These are phyloP conservation scores for Nannochloris sp. DNA, from an alignment of 139 green algal species.

Conservation along the genomic window DNA sequence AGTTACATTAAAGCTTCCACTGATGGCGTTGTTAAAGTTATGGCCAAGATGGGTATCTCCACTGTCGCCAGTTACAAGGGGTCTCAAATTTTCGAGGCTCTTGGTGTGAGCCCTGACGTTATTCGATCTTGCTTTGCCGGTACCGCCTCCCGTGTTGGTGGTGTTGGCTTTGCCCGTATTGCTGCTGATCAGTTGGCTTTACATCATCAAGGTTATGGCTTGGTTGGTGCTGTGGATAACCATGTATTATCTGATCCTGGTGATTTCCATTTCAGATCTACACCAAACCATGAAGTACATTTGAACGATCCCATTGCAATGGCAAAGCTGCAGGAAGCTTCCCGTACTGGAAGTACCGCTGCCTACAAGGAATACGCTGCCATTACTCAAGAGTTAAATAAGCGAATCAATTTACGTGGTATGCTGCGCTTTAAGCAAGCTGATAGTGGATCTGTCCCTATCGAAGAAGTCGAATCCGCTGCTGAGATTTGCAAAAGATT, in stretches of 20 bases:
- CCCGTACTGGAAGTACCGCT: conserved; percentile 24
- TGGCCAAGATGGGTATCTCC: conserved; percentile 96
- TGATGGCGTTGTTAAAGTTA: conserved; percentile 63
- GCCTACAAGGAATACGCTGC: conserved; percentile 53
- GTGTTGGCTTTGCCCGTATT: conserved; percentile 49
- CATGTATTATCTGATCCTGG: conserved; percentile 57
- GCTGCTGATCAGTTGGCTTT: conserved; percentile 62
- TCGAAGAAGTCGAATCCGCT: conserved; percentile 75
- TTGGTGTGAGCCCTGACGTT: conserved; percentile 76
- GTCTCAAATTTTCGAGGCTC: conserved; percentile 94
- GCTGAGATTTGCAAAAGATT: conserved; percentile 88
- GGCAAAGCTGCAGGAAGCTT: conserved; percentile 77
- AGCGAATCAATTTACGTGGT: conserved; percentile 76
- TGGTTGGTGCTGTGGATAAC: conserved; percentile 38
- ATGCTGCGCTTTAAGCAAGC: conserved; percentile 76
- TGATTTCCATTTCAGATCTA: conserved; percentile 75
- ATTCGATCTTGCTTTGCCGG: conserved; percentile 81
- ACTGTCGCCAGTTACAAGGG: conserved; percentile 95
- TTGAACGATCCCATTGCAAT: conserved; percentile 91
- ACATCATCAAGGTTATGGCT: conserved; percentile 61
- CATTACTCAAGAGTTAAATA: conserved; percentile 71
- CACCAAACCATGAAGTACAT: conserved; percentile 67
- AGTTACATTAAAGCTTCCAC: conserved; percentile 75
- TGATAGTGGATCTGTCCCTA: conserved; percentile 3
- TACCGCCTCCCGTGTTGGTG: conserved; percentile 75